A percentile compares a stretch with the other conserved stretches of the same genome.
Evolutionary conservation across 192 early-diverging fungal genomes (phyloP).

Genomic region (Backusella luteola): DNA sequence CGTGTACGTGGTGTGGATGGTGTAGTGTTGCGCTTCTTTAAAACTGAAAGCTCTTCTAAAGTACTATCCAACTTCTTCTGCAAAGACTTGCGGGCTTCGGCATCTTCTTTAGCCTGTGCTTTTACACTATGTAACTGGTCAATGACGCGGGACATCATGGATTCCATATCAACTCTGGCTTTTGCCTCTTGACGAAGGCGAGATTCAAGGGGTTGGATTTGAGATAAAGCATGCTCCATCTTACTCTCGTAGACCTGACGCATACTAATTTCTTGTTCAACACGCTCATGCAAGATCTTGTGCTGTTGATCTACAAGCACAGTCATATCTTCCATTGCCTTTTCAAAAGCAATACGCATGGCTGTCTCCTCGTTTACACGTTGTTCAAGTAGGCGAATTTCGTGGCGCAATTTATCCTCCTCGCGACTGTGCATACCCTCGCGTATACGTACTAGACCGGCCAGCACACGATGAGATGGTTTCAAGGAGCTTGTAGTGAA

Average conservation of each 20-base stretch:
- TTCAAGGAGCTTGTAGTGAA: neutral
- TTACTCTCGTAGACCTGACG: constrained; percentile 26
- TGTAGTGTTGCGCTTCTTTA: constrained; percentile 15
- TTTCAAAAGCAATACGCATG: constrained; percentile 31
- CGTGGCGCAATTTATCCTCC: neutral
- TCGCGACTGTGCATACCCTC: constrained; percentile 12
- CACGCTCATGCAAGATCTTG: constrained; percentile 22
- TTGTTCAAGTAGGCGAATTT: constrained; percentile 8
- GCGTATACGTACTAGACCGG: constrained; percentile 9
- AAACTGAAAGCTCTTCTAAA: neutral
- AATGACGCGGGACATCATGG: constrained; percentile 18
- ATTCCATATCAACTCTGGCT: constrained; percentile 19
- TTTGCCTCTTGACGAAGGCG: constrained; percentile 19
- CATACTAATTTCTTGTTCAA: constrained; percentile 31
- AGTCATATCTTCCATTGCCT: constrained; percentile 35
- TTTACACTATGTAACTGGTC: constrained; percentile 21
- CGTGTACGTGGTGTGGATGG: neutral
- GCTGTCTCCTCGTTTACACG: constrained; percentile 22
- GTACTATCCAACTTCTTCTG: constrained; percentile 13
- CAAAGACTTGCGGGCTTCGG: neutral
- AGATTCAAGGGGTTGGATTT: constrained; percentile 24
- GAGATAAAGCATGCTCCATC: constrained; percentile 18
- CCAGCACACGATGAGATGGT: constrained; percentile 10
- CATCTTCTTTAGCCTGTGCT: constrained; percentile 7
- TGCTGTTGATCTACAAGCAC: constrained; percentile 28